phyloP scores from a whole-genome alignment of 768 basidiomycete species.

The Lactarius vividus region DNA sequence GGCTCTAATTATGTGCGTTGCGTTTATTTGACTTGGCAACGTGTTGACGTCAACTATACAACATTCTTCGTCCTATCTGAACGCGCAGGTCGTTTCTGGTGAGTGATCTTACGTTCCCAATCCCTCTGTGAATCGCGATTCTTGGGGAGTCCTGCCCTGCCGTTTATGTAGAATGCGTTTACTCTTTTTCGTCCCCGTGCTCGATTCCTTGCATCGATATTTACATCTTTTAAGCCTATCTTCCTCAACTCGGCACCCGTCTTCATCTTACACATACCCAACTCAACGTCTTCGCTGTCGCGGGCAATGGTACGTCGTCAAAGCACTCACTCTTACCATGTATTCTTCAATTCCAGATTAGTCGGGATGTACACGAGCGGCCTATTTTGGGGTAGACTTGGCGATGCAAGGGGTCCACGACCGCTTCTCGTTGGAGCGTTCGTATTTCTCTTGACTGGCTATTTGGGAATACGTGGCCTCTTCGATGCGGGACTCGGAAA shows the following conservation, averaged over 20 bases:
- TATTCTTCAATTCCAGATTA: conserved; percentile 31
- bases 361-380: conserved; percentile 78
- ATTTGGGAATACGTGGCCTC: conserved; percentile 67
- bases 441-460: conserved; percentile 63
- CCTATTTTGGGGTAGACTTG: conserved; percentile 76
- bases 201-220: neutral
- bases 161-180: neutral
- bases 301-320: conserved; percentile 60
- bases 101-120: conserved; percentile 13
- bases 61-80: neutral
- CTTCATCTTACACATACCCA: conserved; percentile 76
- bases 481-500: conserved; percentile 50
- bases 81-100: conserved; percentile 41
- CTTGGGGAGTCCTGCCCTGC: neutral
- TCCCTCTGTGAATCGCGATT: neutral
- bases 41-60: neutral
- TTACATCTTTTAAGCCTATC: conserved; percentile 55
- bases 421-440: conserved; percentile 61
- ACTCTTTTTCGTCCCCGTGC: neutral
- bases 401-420: conserved; percentile 71
- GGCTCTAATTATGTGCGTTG: conserved; percentile 73
- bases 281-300: conserved; percentile 77
- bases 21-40: neutral
- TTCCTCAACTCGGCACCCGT: conserved; percentile 79
- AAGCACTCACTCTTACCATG: neutral